Conservation (phyloP, 345 rosid species). For the Camelina hispida region DNA sequence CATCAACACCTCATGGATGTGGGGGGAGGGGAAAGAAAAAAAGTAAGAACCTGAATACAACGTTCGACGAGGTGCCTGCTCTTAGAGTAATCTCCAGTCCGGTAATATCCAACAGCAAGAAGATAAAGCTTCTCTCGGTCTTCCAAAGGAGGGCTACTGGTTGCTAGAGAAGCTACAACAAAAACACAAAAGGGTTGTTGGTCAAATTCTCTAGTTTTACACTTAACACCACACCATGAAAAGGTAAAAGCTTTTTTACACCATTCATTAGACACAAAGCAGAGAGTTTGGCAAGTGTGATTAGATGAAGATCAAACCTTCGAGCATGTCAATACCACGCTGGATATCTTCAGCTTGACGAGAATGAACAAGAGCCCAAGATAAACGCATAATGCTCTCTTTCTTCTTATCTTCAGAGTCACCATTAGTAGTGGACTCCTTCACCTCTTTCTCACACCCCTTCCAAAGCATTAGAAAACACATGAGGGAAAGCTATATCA, state of each 20-base stretch:
- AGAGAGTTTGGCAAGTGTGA: background rate
- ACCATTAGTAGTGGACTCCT: slow-evolving; percentile 53
- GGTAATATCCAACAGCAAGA: slow-evolving; percentile 77
- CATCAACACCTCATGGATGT: background rate
- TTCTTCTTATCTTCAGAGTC: slow-evolving; percentile 59
- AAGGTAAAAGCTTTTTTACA: background rate
- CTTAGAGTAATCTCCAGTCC: slow-evolving; percentile 70
- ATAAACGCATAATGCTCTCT: slow-evolving; percentile 75
- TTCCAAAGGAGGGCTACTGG: slow-evolving; percentile 54
- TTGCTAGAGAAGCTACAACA: slow-evolving; percentile 64
- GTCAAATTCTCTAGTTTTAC: background rate
- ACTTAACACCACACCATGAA: background rate
- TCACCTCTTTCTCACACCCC: slow-evolving; percentile 87
- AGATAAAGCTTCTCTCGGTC: slow-evolving; percentile 79
- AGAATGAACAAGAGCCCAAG: slow-evolving; percentile 93
- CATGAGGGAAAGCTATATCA: background rate
- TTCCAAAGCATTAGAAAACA: slow-evolving; percentile 23
- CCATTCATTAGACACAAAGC: background rate
- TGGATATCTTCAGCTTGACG: slow-evolving; percentile 71
- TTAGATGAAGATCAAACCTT: slow-evolving; percentile 44
- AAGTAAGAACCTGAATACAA: slow-evolving; percentile 64
- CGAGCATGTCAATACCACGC: slow-evolving; percentile 82
- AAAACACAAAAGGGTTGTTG: background rate
- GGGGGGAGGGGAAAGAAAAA: background rate
- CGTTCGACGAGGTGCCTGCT: slow-evolving; percentile 69